These are phyloP conservation scores for Fragaria iinumae DNA, from an alignment of 306 rosid species.

Conservation along the genomic window DNA sequence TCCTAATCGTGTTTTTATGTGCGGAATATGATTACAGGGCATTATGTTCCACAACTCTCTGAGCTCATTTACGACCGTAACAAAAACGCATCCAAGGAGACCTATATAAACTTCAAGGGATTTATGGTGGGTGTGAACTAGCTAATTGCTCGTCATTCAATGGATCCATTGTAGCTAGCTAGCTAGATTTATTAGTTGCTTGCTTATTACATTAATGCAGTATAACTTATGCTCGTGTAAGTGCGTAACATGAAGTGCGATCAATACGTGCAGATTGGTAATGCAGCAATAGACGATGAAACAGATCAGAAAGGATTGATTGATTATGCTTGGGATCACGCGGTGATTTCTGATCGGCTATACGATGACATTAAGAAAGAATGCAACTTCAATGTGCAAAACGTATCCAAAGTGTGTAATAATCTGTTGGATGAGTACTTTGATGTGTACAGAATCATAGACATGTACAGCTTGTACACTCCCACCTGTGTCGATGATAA, in stretches of 20 bases:
- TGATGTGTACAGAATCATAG: conserved; percentile 30
- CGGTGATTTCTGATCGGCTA: conserved; percentile 39
- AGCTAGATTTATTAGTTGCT: not conserved
- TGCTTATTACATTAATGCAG: not conserved
- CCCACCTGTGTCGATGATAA: conserved; percentile 20
- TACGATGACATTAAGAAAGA: conserved; percentile 28
- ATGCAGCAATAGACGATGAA: conserved; percentile 45
- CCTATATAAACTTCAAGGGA: conserved; percentile 45
- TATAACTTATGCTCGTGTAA: not conserved
- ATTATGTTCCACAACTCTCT: conserved; percentile 65
- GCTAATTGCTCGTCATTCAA: not conserved
- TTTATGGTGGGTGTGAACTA: conserved; percentile 35
- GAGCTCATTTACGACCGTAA: conserved; percentile 45
- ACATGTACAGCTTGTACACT: conserved; percentile 51
- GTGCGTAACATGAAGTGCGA: not conserved
- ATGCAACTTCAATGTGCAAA: conserved; percentile 36
- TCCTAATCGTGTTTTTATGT: not conserved
- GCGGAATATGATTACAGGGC: conserved; percentile 48
- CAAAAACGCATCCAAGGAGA: conserved; percentile 22
- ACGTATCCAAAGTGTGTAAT: conserved; percentile 9
- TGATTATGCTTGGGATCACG: conserved; percentile 55
- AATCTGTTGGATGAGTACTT: conserved; percentile 12
- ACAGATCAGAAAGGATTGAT: conserved; percentile 49
- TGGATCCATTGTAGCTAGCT: not conserved
- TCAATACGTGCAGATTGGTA: conserved; percentile 34